phyloP scores from a whole-genome alignment of 2,329 filamentous ascomycete genomes.

The Claviceps digitariae region DNA sequence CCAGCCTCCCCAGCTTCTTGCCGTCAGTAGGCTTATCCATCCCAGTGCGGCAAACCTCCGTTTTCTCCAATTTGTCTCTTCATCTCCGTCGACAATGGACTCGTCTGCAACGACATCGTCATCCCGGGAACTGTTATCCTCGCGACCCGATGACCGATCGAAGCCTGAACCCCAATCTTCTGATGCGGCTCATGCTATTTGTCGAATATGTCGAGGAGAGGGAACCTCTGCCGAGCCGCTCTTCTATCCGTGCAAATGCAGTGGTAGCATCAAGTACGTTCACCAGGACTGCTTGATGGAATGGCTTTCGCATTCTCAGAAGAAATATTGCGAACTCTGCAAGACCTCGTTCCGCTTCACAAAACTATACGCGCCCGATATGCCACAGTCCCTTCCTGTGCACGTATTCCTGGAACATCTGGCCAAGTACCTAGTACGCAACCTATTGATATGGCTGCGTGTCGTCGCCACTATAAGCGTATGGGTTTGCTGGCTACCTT shows the following conservation, averaged over 20 bases:
- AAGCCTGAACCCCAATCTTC: constrained; percentile 11
- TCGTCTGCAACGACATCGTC: background rate
- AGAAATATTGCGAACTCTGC: constrained; percentile 98
- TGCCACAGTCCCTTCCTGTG: constrained; percentile 73
- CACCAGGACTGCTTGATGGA: constrained; percentile 98
- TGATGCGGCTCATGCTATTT: constrained; percentile 53
- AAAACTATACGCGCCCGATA: constrained; percentile 88
- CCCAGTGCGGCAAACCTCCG: constrained; percentile 7
- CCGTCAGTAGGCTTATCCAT: constrained; percentile 2
- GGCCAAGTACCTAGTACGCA: constrained; percentile 55
- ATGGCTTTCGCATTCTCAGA: constrained; percentile 96
- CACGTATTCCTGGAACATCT: constrained; percentile 72
- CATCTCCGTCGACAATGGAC: constrained; percentile 4
- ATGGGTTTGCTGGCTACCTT: constrained; percentile 82
- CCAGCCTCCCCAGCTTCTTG: background rate
- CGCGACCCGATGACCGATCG: constrained; percentile 13
- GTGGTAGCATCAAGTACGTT: constrained; percentile 95
- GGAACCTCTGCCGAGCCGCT: constrained; percentile 69
- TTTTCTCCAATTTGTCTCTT: constrained; percentile 1
- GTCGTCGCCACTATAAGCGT: constrained; percentile 67
- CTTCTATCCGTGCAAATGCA: constrained; percentile 98
- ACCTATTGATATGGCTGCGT: constrained; percentile 64
- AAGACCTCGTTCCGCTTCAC: constrained; percentile 98
- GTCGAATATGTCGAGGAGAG: constrained; percentile 91
- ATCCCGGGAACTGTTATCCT: constrained; percentile 5